Evolutionary conservation across 805 yeast species (phyloP), one percentile per base, ranked within the genome.

Genomic region (Wilhelminamyces savonicus): DNA sequence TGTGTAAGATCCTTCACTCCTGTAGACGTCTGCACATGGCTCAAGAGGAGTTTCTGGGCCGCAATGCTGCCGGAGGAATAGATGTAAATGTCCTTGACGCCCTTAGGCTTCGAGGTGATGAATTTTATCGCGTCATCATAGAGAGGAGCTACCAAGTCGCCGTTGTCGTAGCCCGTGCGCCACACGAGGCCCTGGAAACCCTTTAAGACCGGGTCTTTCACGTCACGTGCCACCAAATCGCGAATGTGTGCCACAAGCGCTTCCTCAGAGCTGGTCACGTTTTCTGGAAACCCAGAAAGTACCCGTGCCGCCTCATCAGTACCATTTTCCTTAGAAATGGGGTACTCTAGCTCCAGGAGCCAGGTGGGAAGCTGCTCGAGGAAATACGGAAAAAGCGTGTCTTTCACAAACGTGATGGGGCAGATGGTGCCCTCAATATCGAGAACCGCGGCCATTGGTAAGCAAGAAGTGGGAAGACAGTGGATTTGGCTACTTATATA

Each of bases 401-500:
- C 87, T 44, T 82, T 82, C 24, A 88, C 97, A 48, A 88, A 88
- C 1, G 88, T 69, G 13, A 88, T 87, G 3, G 96, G 88, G 48
- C 97, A 88, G 18, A 88, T 77, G 0, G 97, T 88, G 12, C 97
- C 97, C 50, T 88, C 97, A 21, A 86, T 85, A 42, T 85, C 95
- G 5, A 87, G 63, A 2, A 82, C 52, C 7, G 74, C 29, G 6
- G 36, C 30, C 19, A 17, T 14, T n/a, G n/a, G n/a, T n/a, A n/a
- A n/a, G n/a, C n/a, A n/a, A n/a, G n/a, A 15, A 22, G 24, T n/a
- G n/a, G n/a, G n/a, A n/a, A n/a, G n/a, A n/a, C n/a, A n/a, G n/a
- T n/a, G n/a, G n/a, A n/a, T n/a, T n/a, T n/a, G n/a, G n/a, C n/a
- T n/a, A n/a, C n/a, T n/a, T n/a, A n/a, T n/a, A n/a, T n/a, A n/a